Evolutionary conservation across 164 flowering plant species (phyloP).

Genomic region (Magnolia kwangsiensis): DNA sequence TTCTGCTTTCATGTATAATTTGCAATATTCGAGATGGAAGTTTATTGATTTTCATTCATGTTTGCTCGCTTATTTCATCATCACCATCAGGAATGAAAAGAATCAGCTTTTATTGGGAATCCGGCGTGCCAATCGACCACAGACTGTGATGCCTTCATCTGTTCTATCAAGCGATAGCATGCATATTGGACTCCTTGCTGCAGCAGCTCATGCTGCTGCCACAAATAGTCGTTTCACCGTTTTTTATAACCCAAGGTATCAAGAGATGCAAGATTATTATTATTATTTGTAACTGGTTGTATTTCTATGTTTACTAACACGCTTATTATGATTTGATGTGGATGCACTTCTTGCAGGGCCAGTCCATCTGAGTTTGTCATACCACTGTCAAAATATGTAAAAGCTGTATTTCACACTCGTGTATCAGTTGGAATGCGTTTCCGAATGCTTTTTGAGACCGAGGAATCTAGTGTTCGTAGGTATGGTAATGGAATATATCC

Average conservation of each 20-base stretch:
- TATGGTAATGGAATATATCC: constrained; percentile 16
- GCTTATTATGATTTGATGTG: not conserved
- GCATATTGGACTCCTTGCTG: constrained; percentile 93
- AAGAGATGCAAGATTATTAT: not conserved
- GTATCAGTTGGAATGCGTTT: constrained; percentile 93
- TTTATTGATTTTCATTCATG: not conserved
- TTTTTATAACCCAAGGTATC: constrained; percentile 77
- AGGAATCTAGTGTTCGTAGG: constrained; percentile 92
- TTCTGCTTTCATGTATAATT: not conserved
- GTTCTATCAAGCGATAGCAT: constrained; percentile 91
- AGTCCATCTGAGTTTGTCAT: constrained; percentile 91
- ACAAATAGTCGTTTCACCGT: constrained; percentile 84
- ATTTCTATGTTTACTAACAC: not conserved
- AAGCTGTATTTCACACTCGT: constrained; percentile 84
- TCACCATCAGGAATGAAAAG: constrained; percentile 66
- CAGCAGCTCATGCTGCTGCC: constrained; percentile 93
- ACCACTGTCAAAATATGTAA: constrained; percentile 67
- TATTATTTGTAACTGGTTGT: not conserved
- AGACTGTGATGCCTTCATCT: constrained; percentile 89
- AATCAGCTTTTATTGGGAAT: constrained; percentile 84
- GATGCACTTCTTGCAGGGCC: constrained; percentile 45
- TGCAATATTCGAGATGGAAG: not conserved
- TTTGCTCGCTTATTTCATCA: not conserved
- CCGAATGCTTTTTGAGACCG: constrained; percentile 89
- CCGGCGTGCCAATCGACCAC: constrained; percentile 81